Evolutionary conservation across 176 grass and related monocot genomes (phyloP).

Genomic region (Triticum dicoccoides): DNA sequence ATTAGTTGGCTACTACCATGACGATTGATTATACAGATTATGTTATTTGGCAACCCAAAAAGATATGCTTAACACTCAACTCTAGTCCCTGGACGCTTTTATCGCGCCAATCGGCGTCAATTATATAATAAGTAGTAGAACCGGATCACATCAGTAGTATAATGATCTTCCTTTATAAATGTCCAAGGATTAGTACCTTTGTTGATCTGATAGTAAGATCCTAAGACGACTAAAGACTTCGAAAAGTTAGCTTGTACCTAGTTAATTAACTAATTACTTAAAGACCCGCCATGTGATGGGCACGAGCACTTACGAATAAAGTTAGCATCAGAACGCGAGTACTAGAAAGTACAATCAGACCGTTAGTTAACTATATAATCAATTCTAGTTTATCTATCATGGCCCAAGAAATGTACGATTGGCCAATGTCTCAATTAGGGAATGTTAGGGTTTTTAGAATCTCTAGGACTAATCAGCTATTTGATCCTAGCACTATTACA

Average conservation of each 20-base stretch:
- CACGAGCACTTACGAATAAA: conserved; percentile 24
- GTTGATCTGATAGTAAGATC: conserved; percentile 43
- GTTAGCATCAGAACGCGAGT: not conserved
- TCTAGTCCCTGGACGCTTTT: not conserved
- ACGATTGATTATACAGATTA: not conserved
- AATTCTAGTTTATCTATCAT: not conserved
- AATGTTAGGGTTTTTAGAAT: not conserved
- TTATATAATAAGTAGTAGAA: not conserved
- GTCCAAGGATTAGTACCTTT: conserved; percentile 21
- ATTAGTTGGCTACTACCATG: not conserved
- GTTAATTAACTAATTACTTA: conserved; percentile 25
- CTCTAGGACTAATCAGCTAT: not conserved
- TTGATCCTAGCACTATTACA: not conserved
- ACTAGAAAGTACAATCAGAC: not conserved
- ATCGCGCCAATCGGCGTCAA: not conserved
- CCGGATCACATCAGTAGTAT: not conserved
- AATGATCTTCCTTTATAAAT: conserved; percentile 5
- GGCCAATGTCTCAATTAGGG: not conserved
- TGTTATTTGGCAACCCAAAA: not conserved
- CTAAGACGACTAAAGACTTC: conserved; percentile 37
- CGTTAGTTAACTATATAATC: not conserved
- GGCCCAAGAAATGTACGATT: not conserved
- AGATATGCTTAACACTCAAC: not conserved
- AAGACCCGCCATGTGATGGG: conserved; percentile 3
- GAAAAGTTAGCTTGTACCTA: conserved; percentile 25